Base-by-base conservation (phyloP, 2,329 filamentous ascomycete genomes). In the Rutstroemia sp. region DNA sequence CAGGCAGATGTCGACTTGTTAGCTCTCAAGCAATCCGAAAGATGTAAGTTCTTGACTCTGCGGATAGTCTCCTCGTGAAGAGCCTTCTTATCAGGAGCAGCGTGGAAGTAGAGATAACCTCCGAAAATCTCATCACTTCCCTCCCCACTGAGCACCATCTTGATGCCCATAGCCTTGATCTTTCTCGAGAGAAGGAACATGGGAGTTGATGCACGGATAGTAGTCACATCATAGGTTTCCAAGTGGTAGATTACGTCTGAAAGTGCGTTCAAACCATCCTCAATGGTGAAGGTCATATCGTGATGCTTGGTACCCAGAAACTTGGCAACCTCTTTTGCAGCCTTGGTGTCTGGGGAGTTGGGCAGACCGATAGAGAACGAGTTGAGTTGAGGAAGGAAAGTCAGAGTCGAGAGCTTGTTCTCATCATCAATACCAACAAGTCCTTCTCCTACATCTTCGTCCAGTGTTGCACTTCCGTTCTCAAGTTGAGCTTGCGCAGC, bases 1-100 rank as follows among this genome's bases (percentile, higher is more conserved):
- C 94, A 99, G 5, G 94, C 94, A 6, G 90, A 92, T 18, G 94
- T 99, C 39, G 92, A 97, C 80, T 99, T 99, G 87, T 99, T 99
- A 73, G 94, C 94, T 67, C 94, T 87, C 68, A 99, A 80, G 75
- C 94, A 97, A 74, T 99, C 94, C n/a, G 92, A 84, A 63, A 96
- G 77, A 71, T 99, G 94, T 64, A 99, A 79, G 83, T 97, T 92
- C 83, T 97, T 95, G 67, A 99, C 88, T 63, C 94, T 86, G 65
- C 90, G 85, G 50, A 99, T 87, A 23, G 90, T 96, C 79, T 99
- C 94, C 71, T 88, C 85, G 77, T 99, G 94, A 79, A 99, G 95
- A n/a, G 85, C 87, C 67, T 88, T 83, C 78, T 88, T 92, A 79
- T 90, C 81, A 21, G 94, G 94, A 2, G 94, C 94, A 60, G 87